Evolutionary conservation across 2,329 filamentous ascomycete species (phyloP), one percentile per base, ranked within the genome.

Genomic region (Stachybotrys chlorohalonatus): DNA sequence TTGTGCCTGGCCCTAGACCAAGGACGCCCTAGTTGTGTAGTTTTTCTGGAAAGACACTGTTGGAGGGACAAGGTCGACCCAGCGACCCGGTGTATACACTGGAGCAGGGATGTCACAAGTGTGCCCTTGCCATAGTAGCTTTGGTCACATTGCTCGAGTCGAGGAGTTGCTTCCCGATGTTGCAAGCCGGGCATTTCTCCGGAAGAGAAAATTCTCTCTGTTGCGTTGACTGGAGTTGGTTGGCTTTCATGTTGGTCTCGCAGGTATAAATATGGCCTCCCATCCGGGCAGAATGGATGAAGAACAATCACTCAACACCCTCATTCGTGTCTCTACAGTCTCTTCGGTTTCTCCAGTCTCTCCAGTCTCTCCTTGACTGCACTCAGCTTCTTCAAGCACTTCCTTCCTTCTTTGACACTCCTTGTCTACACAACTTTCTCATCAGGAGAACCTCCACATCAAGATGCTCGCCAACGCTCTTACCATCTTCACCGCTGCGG

Each of bases 391-490:
- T 63, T 56, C 49, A 47, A 32, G 55, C 52, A 56, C 53, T 57
- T 57, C 61, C 53, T 57, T 57, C 61, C 24, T 59, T 56, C 52
- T 55, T 59, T 60, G 61, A 52, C 53, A 55, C 59, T 47, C 60
- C 56, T 39, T 60, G 61, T 50, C 36, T 54, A 57, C 62, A 50
- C 48, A 52, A 52, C n/a, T 42, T 45, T 45, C 30, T 57, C 24
- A 24, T 24, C 24, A 24, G 24, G 24, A 24, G 24, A 52, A 16
- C n/a, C 46, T 47, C 17, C 52, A 51, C 47, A 53, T 51, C 61
- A 65, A 58, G 49, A 68, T 68, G 65, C 59, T 69, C 55, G 57
- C 59, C 55, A 61, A 62, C 55, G 56, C 70, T 58, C 62, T 65
- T 54, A 58, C 66, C 54, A 53, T 70, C 60, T 56, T 70, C 36